These are phyloP conservation scores for Carex scoparia DNA, from an alignment of 176 grass and related monocot genomes.

Conservation along the genomic window DNA sequence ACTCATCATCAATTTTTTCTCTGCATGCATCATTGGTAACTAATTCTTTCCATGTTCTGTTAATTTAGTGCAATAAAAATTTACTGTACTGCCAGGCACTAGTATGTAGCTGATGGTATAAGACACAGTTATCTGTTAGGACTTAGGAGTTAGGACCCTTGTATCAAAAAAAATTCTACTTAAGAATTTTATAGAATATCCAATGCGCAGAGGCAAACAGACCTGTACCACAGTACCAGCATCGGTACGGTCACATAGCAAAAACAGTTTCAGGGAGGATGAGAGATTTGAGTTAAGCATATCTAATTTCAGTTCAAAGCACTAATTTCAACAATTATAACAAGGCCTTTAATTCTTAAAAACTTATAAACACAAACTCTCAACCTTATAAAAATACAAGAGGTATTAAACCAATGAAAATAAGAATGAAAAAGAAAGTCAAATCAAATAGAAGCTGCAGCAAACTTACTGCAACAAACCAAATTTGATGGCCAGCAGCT, in stretches of 20 bases:
- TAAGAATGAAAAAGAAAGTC: not conserved
- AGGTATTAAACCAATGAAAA: not conserved
- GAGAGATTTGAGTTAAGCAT: not conserved
- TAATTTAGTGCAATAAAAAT: not conserved
- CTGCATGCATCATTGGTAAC: conserved; percentile 69
- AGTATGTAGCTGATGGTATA: not conserved
- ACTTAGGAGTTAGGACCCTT: not conserved
- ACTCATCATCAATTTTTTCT: conserved; percentile 71
- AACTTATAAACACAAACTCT: not conserved
- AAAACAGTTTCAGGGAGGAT: not conserved
- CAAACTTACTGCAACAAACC: not conserved
- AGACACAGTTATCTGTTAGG: not conserved
- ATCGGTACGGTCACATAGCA: not conserved
- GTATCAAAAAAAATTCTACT: not conserved
- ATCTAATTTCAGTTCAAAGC: not conserved
- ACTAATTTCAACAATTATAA: not conserved
- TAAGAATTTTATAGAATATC: not conserved
- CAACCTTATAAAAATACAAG: not conserved
- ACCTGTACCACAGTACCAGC: not conserved
- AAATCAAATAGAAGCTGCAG: not conserved
- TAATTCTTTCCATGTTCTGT: not conserved
- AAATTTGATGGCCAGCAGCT: not conserved
- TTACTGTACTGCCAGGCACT: not conserved
- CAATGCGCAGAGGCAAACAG: not conserved
- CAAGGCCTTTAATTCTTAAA: not conserved